Percentiles rank a stretch among this genome's conserved stretches.
Conservation (phyloP, 139 green algal genomes). For the Monoraphidium neglectum region DNA sequence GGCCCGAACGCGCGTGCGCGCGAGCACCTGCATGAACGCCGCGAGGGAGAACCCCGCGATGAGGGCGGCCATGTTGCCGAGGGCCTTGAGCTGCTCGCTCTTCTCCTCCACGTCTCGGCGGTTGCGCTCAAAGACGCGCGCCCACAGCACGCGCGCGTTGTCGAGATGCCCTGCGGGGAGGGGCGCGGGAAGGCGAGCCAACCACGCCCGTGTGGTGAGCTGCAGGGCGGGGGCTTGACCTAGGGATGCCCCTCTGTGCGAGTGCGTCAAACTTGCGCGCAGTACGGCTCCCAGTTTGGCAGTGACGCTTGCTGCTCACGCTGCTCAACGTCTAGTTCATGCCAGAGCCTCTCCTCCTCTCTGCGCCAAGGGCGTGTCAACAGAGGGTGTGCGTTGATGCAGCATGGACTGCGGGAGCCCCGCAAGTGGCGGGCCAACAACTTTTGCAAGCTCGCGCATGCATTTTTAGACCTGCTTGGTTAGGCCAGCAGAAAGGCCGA, state of each 20-base stretch:
- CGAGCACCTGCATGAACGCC: conserved; percentile 23
- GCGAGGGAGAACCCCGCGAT: conserved; percentile 78
- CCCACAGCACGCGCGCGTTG: conserved; percentile 69
- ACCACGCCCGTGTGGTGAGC: background rate
- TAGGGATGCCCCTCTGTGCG: background rate
- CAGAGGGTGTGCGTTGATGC: no score
- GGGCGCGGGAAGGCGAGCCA: background rate
- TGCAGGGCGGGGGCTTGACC: background rate
- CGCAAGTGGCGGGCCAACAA: no score
- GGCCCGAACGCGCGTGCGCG: no score
- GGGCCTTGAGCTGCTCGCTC: conserved; percentile 75
- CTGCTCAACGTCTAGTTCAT: no score
- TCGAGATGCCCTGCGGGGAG: conserved; percentile 53
- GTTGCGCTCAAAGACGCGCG: conserved; percentile 59
- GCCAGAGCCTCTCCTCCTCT: no score
- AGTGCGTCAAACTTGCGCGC: background rate
- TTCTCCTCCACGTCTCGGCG: conserved; percentile 75
- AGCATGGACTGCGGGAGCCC: no score
- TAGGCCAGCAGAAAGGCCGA: no score
- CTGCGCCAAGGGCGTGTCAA: no score
- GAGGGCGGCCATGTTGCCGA: conserved; percentile 68
- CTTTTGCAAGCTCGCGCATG: no score
- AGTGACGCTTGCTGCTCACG: no score
- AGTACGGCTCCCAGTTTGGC: no score
- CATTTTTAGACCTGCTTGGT: no score